Conservation (phyloP, 352 stramenopile genomes). For the Phytophthora pini region DNA sequence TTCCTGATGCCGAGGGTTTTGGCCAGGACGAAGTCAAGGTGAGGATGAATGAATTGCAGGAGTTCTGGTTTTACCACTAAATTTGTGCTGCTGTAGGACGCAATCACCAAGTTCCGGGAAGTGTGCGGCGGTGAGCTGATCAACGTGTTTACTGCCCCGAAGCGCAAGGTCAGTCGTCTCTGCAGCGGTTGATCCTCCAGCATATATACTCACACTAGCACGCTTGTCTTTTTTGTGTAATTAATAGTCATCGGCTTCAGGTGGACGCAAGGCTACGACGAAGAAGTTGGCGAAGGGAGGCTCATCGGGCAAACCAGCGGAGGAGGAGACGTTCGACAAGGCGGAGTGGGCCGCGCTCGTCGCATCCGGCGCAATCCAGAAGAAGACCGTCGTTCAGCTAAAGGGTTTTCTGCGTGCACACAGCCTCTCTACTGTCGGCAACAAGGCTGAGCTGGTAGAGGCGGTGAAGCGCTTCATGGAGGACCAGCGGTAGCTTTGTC, state of each 20-base stretch:
- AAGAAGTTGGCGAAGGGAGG: conserved; percentile 54
- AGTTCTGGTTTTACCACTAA: too few species aligned
- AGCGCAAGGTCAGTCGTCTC: conserved; percentile 51
- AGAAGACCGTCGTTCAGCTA: conserved; percentile 77
- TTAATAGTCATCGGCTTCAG: conserved; percentile 32
- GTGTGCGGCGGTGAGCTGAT: conserved; percentile 60
- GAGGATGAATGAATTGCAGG: not conserved
- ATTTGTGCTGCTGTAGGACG: conserved; percentile 34
- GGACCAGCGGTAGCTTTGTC: not conserved
- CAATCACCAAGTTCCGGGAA: conserved; percentile 54
- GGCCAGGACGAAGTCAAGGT: conserved; percentile 71
- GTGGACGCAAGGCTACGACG: conserved; percentile 29
- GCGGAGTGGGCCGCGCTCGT: conserved; percentile 58
- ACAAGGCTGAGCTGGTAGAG: conserved; percentile 74
- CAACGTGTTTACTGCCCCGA: conserved; percentile 48
- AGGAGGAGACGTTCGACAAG: conserved; percentile 53
- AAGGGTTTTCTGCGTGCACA: conserved; percentile 73
- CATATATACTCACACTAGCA: conserved; percentile 3
- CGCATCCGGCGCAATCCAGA: conserved; percentile 58
- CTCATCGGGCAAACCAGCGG: conserved; percentile 26
- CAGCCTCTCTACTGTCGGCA: conserved; percentile 44
- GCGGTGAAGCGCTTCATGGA: conserved; percentile 55
- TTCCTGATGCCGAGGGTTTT: conserved; percentile 81
- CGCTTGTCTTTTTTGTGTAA: not conserved
- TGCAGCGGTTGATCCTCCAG: not conserved